Base-by-base conservation (phyloP, 2,329 filamentous ascomycete species). In the Zarea fungicola region DNA sequence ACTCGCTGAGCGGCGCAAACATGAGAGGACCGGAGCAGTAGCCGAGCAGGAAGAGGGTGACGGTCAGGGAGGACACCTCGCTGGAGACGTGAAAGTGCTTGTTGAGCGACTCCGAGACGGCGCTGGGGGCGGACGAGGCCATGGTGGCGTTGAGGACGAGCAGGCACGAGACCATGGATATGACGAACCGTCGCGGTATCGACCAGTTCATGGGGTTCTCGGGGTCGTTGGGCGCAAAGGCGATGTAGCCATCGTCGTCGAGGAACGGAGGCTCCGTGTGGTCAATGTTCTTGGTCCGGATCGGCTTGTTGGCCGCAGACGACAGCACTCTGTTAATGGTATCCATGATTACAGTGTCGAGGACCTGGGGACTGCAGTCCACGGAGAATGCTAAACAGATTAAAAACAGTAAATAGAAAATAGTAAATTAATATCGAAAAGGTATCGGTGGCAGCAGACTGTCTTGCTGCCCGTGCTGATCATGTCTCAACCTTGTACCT, bases 11-110 rank as follows among this genome's bases (percentile, higher is more conserved):
- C 0, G 78, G 80, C 1, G 78, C 79, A 56, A 79, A 83, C 3
- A 81, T 42, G 3, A 84, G 64, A 0, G 80, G 80, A 0, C 81
- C 81, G 2, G 75, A 71, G 52, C 75, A 76, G 60, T 83, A 84
- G 4, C 65, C 77, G 4, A 80, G 65, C 22, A 81, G 64, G 55
- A 80, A 81, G 9, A 80, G 58, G 0, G 76, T 77, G 36, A 78
- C 74, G 1, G 75, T 74, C 8, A 81, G 64, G 2, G 68, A 70
- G 0, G 73, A 72, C 3, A 66, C 74, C 51, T 73, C 71, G 6
- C 49, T 53, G 0, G 75, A 78, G 2, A 81, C 68, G 14, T 63
- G 54, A 46, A 81, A 77, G 13, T 71, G 60, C 50, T 69, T 51
- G 2, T 66, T 60, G 36, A 77, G 75, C 28, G n/a, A 51, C 7